Base-by-base conservation (phyloP, 768 basidiomycete species). In the Pisolithus sp. region DNA sequence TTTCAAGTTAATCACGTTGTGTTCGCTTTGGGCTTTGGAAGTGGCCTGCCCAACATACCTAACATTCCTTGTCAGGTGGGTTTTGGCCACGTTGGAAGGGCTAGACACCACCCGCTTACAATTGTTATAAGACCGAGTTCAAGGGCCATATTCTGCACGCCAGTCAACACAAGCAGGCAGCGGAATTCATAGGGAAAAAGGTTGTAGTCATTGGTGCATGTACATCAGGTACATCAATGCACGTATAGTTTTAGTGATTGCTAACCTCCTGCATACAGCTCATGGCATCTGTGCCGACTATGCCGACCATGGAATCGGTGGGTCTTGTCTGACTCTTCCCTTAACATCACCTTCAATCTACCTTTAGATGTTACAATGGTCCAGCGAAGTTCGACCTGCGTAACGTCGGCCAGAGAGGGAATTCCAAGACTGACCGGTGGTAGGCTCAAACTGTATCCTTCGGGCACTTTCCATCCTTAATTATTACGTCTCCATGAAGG, bases 141-240 rank as follows among this genome's bases (percentile, higher is more conserved):
- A 76, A 76, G 57, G 85, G 85, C 4, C 61, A 72, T 39, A 55
- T 73, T 1, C 40, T 77, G 1, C 86, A 87, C 61, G 81, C 84
- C 0, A 69, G 70, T 1, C 54, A 73, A 18, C 79, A 80, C 62
- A 76, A 71, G 20, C 68, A 69, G 5, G 79, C 79, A 0, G 54
- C 65, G 2, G 76, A 76, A 28, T 76, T 78, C 56, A 51, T 66
- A 6, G 83, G 83, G 7, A 85, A 86, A 70, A 84, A 80, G 57
- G 83, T 78, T 5, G 71, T 86, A 1, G 71, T 87, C n/a, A 70
- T 88, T 2, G 85, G 86, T 13, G 77, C 84, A n/a, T 80, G 81
- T 39, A 83, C 78, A 47, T 83, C 83, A 18, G 76, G 77, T 77
- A 59, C 10, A 20, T 7, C 13, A n/a, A 26, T 7, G 13, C 13